Percentiles rank a stretch among this genome's conserved stretches.
Evolutionary conservation across 306 rosid genomes (phyloP).

Genomic region (Ormosia semicastrata): DNA sequence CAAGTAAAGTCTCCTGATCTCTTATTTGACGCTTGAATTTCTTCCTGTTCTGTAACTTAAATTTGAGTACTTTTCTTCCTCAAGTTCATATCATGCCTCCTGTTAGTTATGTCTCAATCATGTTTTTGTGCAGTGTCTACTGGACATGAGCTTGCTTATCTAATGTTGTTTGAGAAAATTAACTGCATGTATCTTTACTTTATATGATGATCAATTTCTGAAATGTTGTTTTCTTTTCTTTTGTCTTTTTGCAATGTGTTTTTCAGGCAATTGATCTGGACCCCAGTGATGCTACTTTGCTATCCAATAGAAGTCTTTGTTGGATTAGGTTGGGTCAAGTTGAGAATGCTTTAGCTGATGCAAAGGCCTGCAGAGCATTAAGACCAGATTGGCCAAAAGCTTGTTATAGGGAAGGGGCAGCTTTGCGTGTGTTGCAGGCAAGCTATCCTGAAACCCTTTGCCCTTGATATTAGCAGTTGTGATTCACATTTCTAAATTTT

Average conservation of each 20-base stretch:
- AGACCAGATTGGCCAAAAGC: constrained; percentile 95
- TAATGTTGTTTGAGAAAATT: background rate
- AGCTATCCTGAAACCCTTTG: constrained; percentile 22
- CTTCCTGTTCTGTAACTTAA: background rate
- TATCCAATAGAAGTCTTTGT: constrained; percentile 93
- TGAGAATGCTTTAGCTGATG: constrained; percentile 87
- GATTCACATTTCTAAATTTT: constrained; percentile 18
- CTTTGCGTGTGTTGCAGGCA: constrained; percentile 85
- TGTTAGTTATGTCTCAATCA: background rate
- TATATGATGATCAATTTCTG: constrained; percentile 7
- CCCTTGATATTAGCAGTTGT: constrained; percentile 10
- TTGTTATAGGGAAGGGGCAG: constrained; percentile 97
- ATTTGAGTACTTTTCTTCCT: background rate
- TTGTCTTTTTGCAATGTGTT: background rate
- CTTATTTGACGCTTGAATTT: constrained; percentile 24
- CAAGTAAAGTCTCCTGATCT: constrained; percentile 52
- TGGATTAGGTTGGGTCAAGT: constrained; percentile 85
- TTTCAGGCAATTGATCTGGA: constrained; percentile 85
- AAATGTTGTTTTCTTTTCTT: background rate
- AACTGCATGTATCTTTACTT: background rate
- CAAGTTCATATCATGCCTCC: background rate
- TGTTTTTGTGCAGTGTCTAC: constrained; percentile 14
- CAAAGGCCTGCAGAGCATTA: constrained; percentile 78
- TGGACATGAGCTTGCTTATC: background rate
- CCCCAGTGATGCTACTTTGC: constrained; percentile 60